Base-by-base conservation (phyloP, 2,329 filamentous ascomycete genomes). In the Lasiodiplodia sp. region DNA sequence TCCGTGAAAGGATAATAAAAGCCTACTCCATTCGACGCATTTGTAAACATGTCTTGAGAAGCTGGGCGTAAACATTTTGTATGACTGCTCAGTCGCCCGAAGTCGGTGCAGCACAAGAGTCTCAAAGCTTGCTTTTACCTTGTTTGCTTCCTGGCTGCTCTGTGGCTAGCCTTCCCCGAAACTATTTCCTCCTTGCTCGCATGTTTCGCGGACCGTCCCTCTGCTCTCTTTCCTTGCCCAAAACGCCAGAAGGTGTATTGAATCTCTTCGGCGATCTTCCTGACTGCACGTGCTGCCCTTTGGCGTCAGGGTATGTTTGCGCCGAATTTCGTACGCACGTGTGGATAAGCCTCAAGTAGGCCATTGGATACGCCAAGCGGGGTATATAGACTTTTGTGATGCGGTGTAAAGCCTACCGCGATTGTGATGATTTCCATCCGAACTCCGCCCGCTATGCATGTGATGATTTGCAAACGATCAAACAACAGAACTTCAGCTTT, bases 371-470 rank as follows among this genome's bases (percentile, higher is more conserved):
- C n/a, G 44, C n/a, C 44, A 11, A 11, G 44, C n/a, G 52, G 38
- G 40, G 14, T 49, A 18, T 49, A 18, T 44, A 47, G 21, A 18
- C 38, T 47, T 47, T 60, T 60, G 12, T 18, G n/a, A 16, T 28
- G 28, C 44, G 14, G 44, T 58, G 31, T 34, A 12, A 44, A 25
- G 38, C 23, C 10, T 47, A 34, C 16, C 25, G 10, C n/a, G 14
- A 63, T 28, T 23, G 58, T n/a, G 28, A n/a, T 37, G 16, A 18
- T 37, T 63, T 16, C 38, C 23, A 18, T 37, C 58, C 58, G 34
- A 56, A 63, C 58, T 49, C 58, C 58, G 21, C 12, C 10, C 44
- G 58, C 58, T 63, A 63, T 63, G 58, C 58, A 49, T 62, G 12
- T 51, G 11, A 53, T 52, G 47, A 52, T 47, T 51, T 52, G 31